Evolutionary conservation across 192 early-diverging fungal genomes (phyloP), one percentile per base, ranked within the genome.

Genomic region (Backusella tarrabulga): DNA sequence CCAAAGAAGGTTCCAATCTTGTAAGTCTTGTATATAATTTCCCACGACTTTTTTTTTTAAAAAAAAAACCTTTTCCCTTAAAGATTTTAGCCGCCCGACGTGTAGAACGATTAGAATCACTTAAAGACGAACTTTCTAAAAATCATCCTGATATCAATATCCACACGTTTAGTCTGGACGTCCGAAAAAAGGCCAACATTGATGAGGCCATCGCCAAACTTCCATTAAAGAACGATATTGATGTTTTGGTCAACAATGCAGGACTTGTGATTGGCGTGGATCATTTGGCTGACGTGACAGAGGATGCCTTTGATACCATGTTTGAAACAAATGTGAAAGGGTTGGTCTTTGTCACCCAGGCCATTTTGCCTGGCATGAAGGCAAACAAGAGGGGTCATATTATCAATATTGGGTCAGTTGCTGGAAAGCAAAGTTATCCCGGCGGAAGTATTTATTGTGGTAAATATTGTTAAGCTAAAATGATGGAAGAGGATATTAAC

Each of bases 301-400:
- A 84, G n/a, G 88, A 91, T 1, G 87, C 84, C 15, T 89, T 93
- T 76, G 89, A 97, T 68, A 83, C 88, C n/a, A 92, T 95, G 86
- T 80, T 98, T 40, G 94, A 96, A 68, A 96, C 95, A 34, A 98
- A 98, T 79, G 89, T 98, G 73, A 97, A 96, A 75, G 96, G 96
- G 0, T 83, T 97, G 1, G 72, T 96, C 14, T 92, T 90, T 74
- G 87, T 92, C 0, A 93, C 93, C 6, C 92, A 95, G 52, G 93
- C 93, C 0, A 89, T 96, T 1, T 77, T 98, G 9, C 91, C 90
- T 6, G 81, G 86, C 0, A 97, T 98, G 96, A 92, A 92, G 77
- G 67, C 79, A 41, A 79, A 90, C 7, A 83, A 88, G 42, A 66
- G 70, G 4, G 97, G 96, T 1, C 91, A 95, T 79, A 91, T 98